Evolutionary conservation across 176 grass and related monocot genomes (phyloP), one percentile per base, ranked within the genome.

Genomic region (Carex cristatella): DNA sequence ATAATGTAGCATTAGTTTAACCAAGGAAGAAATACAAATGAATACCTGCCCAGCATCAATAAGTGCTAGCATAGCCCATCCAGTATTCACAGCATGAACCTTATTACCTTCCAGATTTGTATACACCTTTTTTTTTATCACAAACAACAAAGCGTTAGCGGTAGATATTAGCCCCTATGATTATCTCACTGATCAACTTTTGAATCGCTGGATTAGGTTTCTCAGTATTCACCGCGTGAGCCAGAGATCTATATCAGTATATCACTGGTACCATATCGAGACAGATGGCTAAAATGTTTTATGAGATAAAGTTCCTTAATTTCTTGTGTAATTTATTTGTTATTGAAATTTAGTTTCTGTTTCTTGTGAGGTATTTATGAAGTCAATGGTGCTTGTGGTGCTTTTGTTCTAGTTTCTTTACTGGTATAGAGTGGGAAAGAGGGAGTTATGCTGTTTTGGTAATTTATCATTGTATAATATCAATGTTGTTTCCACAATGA

Each of bases 11-110:
- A 44, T 80, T 40, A 78, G 81, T 72, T 7, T 72, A 89, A 65
- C 2, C 7, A 69, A 28, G 64, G 40, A 92, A 82, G 13, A 69
- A 5, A 51, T 54, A 53, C 61, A 56, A 74, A 64, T 71, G 56
- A 74, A 54, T 15, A 94, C 96, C 96, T 94, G 96, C 37, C 93
- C 91, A 70, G 93, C 93, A 33, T 86, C 91, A 85, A 99, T 99
- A 81, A 99, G 87, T 23, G 93, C 56, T 56, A 99, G 72, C 91
- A 95, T 91, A 38, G 90, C 96, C 93, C 96, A 99, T 67, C 86
- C 84, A 79, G 96, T 99, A 59, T 94, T 99, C 68, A 95, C 93
- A 9, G 91, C 96, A 72, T 99, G 96, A 87, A 85, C n/a, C 31
- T 67, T 82, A 42, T 87, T 87, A 3, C 93, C 96, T 88, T 94